phyloP scores from a whole-genome alignment of 2,329 filamentous ascomycete genomes.

The Mycosphaerella sp. region DNA sequence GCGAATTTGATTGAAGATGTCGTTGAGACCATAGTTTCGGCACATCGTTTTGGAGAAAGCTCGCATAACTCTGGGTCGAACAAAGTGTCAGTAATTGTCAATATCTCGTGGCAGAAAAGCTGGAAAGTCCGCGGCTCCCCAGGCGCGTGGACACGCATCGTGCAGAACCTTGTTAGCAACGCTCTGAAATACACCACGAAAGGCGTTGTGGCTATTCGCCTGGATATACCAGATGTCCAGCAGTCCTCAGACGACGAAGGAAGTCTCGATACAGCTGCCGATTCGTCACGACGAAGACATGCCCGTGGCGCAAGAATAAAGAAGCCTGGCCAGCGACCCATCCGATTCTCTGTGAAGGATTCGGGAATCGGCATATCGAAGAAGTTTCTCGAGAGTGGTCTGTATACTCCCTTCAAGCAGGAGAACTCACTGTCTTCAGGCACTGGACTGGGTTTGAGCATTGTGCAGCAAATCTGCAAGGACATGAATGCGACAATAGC shows the following conservation, averaged over 20 bases:
- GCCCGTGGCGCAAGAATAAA: no score
- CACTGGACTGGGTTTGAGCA: slow-evolving; percentile 21
- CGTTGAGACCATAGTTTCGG: slow-evolving; percentile 10
- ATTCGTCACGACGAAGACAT: no score
- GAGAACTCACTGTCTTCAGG: slow-evolving; percentile 30
- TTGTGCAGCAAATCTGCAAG: background rate
- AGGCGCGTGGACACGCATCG: slow-evolving; percentile 28
- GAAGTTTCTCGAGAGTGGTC: slow-evolving; percentile 25
- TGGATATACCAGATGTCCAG: background rate
- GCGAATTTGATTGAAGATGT: slow-evolving; percentile 26
- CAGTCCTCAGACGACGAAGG: background rate
- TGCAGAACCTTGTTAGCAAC: slow-evolving; percentile 44
- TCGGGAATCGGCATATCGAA: slow-evolving; percentile 32
- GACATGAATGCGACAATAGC: background rate
- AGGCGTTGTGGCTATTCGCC: slow-evolving; percentile 8
- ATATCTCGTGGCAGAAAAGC: background rate
- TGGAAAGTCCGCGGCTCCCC: background rate
- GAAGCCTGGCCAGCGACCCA: background rate
- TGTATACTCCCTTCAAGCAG: slow-evolving; percentile 33
- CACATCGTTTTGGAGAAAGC: background rate
- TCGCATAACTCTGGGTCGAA: background rate
- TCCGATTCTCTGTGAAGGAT: slow-evolving; percentile 17
- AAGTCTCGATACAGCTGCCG: no score
- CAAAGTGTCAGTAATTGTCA: background rate
- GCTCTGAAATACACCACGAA: slow-evolving; percentile 43